phyloP scores from a whole-genome alignment of 306 rosid genomes.

The Luffa acutangula region DNA sequence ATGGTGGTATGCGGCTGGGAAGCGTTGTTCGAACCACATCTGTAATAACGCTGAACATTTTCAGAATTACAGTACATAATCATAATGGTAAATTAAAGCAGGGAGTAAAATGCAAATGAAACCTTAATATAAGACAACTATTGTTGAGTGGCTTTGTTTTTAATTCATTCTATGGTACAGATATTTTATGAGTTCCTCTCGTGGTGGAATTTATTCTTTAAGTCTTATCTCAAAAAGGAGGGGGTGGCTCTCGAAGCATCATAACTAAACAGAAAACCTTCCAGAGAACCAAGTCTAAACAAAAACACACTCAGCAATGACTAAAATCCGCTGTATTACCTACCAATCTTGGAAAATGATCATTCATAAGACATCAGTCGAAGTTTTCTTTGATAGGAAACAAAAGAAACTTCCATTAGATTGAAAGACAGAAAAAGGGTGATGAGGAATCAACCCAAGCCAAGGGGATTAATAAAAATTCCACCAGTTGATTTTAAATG shows the following conservation, averaged over 20 bases:
- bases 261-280: neutral
- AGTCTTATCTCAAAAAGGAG: neutral
- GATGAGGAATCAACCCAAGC: neutral
- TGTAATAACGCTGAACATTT: slow-evolving; percentile 18
- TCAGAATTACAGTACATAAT: neutral
- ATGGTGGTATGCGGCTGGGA: slow-evolving; percentile 75
- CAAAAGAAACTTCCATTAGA: neutral
- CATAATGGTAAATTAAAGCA: slow-evolving; percentile 1
- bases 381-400: neutral
- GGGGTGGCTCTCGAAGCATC: neutral
- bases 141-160: neutral
- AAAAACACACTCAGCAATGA: neutral
- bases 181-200: neutral
- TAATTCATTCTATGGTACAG: neutral
- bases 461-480: neutral
- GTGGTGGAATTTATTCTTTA: neutral
- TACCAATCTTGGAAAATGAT: neutral
- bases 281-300: neutral
- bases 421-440: neutral
- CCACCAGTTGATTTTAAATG: neutral
- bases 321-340: neutral
- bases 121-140: neutral
- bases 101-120: neutral
- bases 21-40: slow-evolving; percentile 56
- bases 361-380: neutral